These are phyloP conservation scores for Gypsophila paniculata DNA, from an alignment of 179 eudicot genomes.

Conservation along the genomic window DNA sequence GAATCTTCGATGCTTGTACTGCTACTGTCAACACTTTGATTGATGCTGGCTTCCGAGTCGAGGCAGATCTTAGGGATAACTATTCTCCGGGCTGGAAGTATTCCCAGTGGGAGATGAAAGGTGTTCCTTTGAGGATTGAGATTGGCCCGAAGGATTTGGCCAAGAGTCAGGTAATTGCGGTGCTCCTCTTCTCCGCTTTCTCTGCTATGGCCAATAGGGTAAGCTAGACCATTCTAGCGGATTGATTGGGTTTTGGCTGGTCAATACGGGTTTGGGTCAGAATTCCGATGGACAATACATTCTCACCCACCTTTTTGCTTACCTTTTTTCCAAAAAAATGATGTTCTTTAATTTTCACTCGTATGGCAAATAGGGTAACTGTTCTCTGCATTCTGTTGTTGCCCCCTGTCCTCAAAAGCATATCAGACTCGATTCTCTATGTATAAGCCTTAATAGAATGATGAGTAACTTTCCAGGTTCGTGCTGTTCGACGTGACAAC, in stretches of 20 bases:
- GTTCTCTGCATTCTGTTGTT: too few species aligned
- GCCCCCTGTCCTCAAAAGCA: too few species aligned
- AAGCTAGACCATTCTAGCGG: too few species aligned
- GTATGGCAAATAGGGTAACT: too few species aligned
- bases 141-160: conserved; percentile 46
- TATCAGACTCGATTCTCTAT: background rate
- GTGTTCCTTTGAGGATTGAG: conserved; percentile 88
- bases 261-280: too few species aligned
- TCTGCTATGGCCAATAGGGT: background rate
- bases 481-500: conserved; percentile 89
- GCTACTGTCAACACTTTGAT: conserved; percentile 45
- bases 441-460: background rate
- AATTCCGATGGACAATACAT: too few species aligned
- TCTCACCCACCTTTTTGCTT: too few species aligned
- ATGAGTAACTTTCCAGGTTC: conserved; percentile 43
- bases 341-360: too few species aligned
- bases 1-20: conserved; percentile 69
- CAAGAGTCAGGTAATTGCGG: conserved; percentile 30
- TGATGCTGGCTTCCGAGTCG: conserved; percentile 73
- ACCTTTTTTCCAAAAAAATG: too few species aligned
- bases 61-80: conserved; percentile 84
- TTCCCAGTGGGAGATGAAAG: conserved; percentile 99
- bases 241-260: too few species aligned
- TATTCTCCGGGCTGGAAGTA: conserved; percentile 99
- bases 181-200: background rate